These are phyloP conservation scores for Trichocladium uniseriatum DNA, from an alignment of 495 filamentous ascomycete species.

Conservation along the genomic window DNA sequence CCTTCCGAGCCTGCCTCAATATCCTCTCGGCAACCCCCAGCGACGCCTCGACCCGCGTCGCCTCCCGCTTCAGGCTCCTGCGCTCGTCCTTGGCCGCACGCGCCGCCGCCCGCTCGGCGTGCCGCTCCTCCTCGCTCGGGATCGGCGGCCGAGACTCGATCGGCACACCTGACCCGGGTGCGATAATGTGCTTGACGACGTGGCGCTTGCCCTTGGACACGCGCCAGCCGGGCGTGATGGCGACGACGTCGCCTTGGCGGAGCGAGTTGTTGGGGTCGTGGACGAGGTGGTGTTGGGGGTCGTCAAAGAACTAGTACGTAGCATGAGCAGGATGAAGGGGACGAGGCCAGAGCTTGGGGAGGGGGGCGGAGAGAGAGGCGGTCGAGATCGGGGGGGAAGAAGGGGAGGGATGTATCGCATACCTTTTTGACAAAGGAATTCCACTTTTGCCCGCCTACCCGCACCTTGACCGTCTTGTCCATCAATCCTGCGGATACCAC, in stretches of 20 bases:
- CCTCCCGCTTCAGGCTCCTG: conserved; percentile 22
- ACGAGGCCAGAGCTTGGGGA: neutral
- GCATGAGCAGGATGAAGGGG: neutral
- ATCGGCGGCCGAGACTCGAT: conserved; percentile 56
- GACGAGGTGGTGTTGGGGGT: conserved; percentile 47
- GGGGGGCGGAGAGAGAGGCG: conserved; percentile 2
- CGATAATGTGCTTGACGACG: conserved; percentile 68
- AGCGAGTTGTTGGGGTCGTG: conserved; percentile 69
- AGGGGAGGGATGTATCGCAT: conserved; percentile 4
- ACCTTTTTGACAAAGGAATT: conserved; percentile 52
- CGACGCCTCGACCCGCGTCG: neutral
- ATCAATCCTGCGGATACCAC: conserved; percentile 63
- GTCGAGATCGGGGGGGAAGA: neutral
- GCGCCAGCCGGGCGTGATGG: conserved; percentile 58
- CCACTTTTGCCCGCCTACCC: conserved; percentile 51
- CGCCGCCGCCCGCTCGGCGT: conserved; percentile 40
- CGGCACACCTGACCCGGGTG: conserved; percentile 52
- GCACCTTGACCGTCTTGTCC: conserved; percentile 62
- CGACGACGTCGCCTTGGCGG: conserved; percentile 68
- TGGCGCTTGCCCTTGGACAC: conserved; percentile 59
- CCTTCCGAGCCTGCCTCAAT: conserved; percentile 9
- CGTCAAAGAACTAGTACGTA: conserved; percentile 43
- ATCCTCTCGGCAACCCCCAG: conserved; percentile 15
- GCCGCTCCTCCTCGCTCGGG: conserved; percentile 51
- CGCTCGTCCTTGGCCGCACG: conserved; percentile 43